Percentiles rank a stretch among this genome's conserved stretches.
These are phyloP conservation scores for Kwoniella pini DNA, from an alignment of 768 basidiomycete genomes.

Conservation along the genomic window DNA sequence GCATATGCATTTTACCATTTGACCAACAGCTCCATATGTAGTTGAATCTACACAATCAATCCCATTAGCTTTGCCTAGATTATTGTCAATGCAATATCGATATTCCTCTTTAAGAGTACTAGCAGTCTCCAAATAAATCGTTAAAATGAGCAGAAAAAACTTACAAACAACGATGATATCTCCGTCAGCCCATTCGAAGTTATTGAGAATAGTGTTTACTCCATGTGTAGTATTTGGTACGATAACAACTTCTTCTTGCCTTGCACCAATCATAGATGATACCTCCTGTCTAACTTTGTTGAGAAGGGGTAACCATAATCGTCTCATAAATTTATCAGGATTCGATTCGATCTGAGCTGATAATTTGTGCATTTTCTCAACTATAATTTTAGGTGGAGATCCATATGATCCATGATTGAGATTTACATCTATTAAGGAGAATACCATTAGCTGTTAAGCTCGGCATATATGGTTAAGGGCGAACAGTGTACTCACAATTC, in stretches of 20 bases:
- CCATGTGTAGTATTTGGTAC: conserved; percentile 65
- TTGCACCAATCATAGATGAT: conserved; percentile 51
- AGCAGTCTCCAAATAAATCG: no score
- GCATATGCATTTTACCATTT: conserved; percentile 61
- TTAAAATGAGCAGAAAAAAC: not conserved
- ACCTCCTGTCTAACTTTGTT: conserved; percentile 41
- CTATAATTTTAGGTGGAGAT: conserved; percentile 50
- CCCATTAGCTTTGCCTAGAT: not conserved
- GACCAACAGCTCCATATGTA: conserved; percentile 63
- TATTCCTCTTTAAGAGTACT: no score
- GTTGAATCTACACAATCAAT: conserved; percentile 58
- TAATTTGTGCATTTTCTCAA: conserved; percentile 44
- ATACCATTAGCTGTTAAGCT: not conserved
- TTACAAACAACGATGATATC: conserved; percentile 69
- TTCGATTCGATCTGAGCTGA: conserved; percentile 47
- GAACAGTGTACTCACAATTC: conserved; percentile 36
- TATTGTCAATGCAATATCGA: no score
- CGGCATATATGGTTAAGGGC: conserved; percentile 8
- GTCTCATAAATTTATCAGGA: conserved; percentile 54
- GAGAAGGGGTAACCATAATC: conserved; percentile 43
- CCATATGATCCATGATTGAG: conserved; percentile 56
- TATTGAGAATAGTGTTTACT: conserved; percentile 67
- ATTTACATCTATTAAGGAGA: conserved; percentile 45
- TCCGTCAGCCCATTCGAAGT: conserved; percentile 67
- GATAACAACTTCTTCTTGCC: conserved; percentile 53